Conservation (phyloP, 345 rosid species). For the Melastoma malabathricum region DNA sequence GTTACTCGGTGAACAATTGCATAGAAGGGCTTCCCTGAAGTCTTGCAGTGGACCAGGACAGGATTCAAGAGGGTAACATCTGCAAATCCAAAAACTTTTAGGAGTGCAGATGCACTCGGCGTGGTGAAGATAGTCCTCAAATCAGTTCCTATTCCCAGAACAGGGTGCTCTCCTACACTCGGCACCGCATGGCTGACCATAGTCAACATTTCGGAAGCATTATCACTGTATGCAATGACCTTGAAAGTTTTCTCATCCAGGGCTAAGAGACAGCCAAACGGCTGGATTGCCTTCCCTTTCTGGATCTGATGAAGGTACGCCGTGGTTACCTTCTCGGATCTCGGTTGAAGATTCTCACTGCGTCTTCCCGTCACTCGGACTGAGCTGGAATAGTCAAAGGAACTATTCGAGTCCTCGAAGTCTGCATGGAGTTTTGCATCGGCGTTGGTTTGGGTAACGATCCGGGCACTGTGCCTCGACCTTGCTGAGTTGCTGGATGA, state of each 20-base stretch:
- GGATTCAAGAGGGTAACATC: constrained; percentile 92
- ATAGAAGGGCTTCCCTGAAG: constrained; percentile 89
- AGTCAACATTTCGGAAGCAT: constrained; percentile 82
- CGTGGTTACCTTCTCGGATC: constrained; percentile 73
- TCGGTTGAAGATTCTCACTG: constrained; percentile 38
- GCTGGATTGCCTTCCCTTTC: constrained; percentile 89
- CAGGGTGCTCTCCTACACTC: constrained; percentile 73
- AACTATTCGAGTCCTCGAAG: constrained; percentile 80
- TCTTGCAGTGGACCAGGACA: constrained; percentile 84
- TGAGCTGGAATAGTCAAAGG: constrained; percentile 79
- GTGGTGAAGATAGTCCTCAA: constrained; percentile 64
- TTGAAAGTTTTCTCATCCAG: constrained; percentile 74
- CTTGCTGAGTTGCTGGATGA: constrained; percentile 56
- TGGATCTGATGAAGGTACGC: constrained; percentile 93
- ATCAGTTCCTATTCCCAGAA: constrained; percentile 68
- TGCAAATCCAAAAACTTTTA: constrained; percentile 71
- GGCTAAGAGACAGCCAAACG: constrained; percentile 92
- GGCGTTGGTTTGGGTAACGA: constrained; percentile 81
- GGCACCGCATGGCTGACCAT: constrained; percentile 91
- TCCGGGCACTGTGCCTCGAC: constrained; percentile 70
- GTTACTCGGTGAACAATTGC: constrained; percentile 85
- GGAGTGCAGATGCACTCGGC: constrained; percentile 81
- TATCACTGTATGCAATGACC: constrained; percentile 87
- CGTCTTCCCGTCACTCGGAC: constrained; percentile 38
- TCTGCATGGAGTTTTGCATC: constrained; percentile 92